A percentile compares a stretch with the other conserved stretches of the same genome.
phyloP scores from a whole-genome alignment of 805 yeast species.

The Candida morakotiae region DNA sequence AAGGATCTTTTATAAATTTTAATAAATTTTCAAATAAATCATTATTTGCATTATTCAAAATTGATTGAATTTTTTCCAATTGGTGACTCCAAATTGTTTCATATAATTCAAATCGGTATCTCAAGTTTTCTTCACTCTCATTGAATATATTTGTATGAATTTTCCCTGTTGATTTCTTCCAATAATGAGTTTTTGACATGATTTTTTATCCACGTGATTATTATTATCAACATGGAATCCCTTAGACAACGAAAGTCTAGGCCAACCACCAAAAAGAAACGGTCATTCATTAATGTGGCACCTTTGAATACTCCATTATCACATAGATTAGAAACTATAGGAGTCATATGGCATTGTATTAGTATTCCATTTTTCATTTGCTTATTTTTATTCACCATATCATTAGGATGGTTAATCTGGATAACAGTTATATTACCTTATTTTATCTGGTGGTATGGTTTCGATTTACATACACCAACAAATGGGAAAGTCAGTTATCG shows the following conservation, averaged over 20 bases:
- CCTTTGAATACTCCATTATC: conserved; percentile 53
- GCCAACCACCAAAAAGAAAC: conserved; percentile 5
- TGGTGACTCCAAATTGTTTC: conserved; percentile 27
- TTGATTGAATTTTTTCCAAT: conserved; percentile 19
- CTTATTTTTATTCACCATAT: conserved; percentile 47
- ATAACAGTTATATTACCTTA: conserved; percentile 59
- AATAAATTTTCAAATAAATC: conserved; percentile 24
- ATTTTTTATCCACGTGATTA: conserved; percentile 2
- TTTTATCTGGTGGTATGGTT: conserved; percentile 46
- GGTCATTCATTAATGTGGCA: conserved; percentile 37
- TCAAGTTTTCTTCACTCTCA: conserved; percentile 18
- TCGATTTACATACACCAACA: conserved; percentile 65
- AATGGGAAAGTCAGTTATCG: conserved; percentile 67
- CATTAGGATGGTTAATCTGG: conserved; percentile 63
- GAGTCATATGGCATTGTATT: conserved; percentile 69
- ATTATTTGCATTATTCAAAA: conserved; percentile 29
- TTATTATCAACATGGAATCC: too few relatives aligned
- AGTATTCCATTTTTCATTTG: conserved; percentile 58
- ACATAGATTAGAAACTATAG: conserved; percentile 62
- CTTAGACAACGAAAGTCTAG: too few relatives aligned
- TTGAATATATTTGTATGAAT: conserved; percentile 12
- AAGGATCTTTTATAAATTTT: conserved; percentile 16
- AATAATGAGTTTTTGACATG: conserved; percentile 32
- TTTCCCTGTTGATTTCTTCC: conserved; percentile 14
- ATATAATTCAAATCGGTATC: conserved; percentile 20